A percentile compares a stretch with the other conserved stretches of the same genome.
phyloP scores from a whole-genome alignment of 257 asterid genomes.

The Solanum neorickii region DNA sequence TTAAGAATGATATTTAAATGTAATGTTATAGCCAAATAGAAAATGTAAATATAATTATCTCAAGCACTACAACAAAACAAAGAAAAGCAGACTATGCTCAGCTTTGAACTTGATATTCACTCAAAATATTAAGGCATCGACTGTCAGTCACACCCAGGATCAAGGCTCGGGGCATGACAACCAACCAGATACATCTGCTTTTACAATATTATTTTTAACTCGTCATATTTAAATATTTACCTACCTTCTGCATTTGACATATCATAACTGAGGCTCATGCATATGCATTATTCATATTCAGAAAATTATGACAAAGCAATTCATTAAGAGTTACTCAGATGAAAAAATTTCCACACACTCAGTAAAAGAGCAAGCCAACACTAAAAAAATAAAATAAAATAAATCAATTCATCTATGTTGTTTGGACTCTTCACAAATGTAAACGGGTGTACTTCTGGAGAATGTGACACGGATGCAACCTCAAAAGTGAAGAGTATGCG shows the following conservation, averaged over 20 bases:
- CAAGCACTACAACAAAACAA: background rate
- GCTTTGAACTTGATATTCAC: background rate
- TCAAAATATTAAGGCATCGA: background rate
- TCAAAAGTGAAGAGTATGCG: background rate
- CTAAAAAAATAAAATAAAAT: background rate
- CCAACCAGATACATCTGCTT: background rate
- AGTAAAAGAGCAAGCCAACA: background rate
- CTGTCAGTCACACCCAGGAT: background rate
- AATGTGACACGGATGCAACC: background rate
- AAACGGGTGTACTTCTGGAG: background rate
- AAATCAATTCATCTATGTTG: background rate
- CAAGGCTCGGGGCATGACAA: background rate
- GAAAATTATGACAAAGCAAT: background rate
- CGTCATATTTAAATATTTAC: background rate
- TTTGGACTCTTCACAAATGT: background rate
- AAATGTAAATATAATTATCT: background rate
- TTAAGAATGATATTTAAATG: no score
- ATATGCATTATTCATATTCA: background rate
- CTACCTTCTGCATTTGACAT: background rate
- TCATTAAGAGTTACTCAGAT: background rate
- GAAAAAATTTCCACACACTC: background rate
- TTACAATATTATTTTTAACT: background rate
- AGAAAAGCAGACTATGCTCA: background rate
- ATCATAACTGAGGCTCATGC: background rate
- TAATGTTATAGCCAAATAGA: no score